Conservation (phyloP, 352 stramenopile species). For the Plasmopara muralis region DNA sequence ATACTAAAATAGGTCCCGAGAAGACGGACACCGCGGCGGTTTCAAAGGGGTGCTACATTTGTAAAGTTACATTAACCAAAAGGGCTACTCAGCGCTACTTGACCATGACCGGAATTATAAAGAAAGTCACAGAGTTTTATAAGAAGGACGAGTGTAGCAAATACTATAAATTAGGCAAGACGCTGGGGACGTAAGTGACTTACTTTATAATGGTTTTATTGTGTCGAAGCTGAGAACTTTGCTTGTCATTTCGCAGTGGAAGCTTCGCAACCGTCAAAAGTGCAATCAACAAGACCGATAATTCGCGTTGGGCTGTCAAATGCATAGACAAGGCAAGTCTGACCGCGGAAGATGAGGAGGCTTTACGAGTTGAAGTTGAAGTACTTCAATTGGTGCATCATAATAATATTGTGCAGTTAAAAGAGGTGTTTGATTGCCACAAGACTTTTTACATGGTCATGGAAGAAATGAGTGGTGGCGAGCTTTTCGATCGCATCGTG, state of each 20-base stretch:
- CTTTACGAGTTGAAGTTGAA: conserved; percentile 74
- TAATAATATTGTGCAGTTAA: conserved; percentile 83
- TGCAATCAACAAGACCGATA: conserved; percentile 70
- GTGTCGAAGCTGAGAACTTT: background rate
- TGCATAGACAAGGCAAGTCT: conserved; percentile 81
- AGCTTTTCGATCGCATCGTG: conserved; percentile 91
- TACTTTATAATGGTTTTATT: background rate
- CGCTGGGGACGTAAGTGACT: conserved; percentile 72
- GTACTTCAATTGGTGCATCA: conserved; percentile 80
- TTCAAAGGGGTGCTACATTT: background rate
- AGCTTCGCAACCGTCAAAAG: conserved; percentile 85
- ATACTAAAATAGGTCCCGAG: background rate
- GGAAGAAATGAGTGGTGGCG: conserved; percentile 86
- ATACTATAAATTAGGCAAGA: conserved; percentile 88
- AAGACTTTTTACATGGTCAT: conserved; percentile 92
- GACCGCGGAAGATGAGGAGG: conserved; percentile 74
- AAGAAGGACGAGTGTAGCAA: conserved; percentile 85
- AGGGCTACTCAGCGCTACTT: conserved; percentile 8
- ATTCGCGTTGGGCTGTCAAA: conserved; percentile 75
- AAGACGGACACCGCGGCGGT: background rate
- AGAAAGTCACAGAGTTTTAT: conserved; percentile 84
- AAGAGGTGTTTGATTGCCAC: conserved; percentile 83
- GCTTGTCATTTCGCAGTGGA: conserved; percentile 29
- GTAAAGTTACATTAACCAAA: conserved; percentile 24
- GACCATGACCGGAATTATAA: conserved; percentile 72